Evolutionary conservation across 345 rosid species (phyloP).

Genomic region (Acer negundo): DNA sequence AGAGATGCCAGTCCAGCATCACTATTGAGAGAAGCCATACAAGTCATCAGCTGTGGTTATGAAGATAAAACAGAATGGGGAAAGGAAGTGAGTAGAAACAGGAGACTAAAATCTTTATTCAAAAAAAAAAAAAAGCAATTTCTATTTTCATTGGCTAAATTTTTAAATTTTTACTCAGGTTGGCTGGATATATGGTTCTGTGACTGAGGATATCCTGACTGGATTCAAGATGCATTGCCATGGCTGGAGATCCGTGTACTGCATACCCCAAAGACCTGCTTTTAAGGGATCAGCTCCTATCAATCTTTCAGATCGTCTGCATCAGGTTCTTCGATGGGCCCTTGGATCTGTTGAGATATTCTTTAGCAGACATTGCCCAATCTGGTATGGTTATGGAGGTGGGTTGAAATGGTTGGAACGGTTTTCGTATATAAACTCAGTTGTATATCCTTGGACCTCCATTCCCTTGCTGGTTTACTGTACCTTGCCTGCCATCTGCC

Average conservation of each 20-base stretch:
- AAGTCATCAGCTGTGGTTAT: conserved; percentile 96
- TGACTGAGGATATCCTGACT: conserved; percentile 89
- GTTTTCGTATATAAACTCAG: conserved; percentile 92
- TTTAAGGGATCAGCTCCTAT: conserved; percentile 97
- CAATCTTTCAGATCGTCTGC: conserved; percentile 90
- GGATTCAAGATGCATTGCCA: conserved; percentile 99
- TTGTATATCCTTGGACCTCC: conserved; percentile 92
- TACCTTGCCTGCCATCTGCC: conserved; percentile 88
- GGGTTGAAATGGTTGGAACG: conserved; percentile 94
- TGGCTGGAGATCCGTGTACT: conserved; percentile 98
- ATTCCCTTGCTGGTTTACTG: conserved; percentile 89
- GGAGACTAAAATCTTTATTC: not conserved
- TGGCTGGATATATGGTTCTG: conserved; percentile 98
- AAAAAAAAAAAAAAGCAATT: not conserved
- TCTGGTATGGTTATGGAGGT: conserved; percentile 98
- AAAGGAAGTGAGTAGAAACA: conserved; percentile 68
- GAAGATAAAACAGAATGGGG: conserved; percentile 99
- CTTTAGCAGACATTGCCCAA: conserved; percentile 94
- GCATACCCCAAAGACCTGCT: conserved; percentile 86
- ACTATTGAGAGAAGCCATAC: conserved; percentile 87
- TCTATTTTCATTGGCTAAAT: conserved; percentile 9
- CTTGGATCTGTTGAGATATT: conserved; percentile 98
- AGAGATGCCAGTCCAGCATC: conserved; percentile 69
- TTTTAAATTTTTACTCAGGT: conserved; percentile 44
- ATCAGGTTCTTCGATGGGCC: conserved; percentile 98